Conservation (phyloP, 2,329 filamentous ascomycete genomes). For the Chrysoporthe austroafricana region DNA sequence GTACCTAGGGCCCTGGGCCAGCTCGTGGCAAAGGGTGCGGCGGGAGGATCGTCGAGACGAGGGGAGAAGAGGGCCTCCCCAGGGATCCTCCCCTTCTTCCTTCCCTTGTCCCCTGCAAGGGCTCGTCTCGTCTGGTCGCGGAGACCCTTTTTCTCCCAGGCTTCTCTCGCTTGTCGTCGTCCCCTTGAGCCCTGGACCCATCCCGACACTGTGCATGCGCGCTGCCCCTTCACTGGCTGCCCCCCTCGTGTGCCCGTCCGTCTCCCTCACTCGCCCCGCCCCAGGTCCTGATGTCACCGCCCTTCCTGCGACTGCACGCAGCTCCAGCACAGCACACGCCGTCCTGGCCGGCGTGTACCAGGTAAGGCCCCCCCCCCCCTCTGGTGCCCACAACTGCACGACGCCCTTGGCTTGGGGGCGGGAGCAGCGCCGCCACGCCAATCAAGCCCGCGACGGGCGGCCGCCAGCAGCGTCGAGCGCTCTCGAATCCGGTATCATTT, state of each 20-base stretch:
- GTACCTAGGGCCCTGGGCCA: not conserved
- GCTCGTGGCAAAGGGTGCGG: not conserved
- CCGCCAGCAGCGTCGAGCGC: not conserved
- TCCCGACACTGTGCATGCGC: conserved; percentile 1
- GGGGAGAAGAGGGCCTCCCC: too few relatives aligned
- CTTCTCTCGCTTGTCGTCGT: not conserved
- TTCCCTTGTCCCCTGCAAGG: conserved; percentile 4
- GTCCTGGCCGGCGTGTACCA: too few relatives aligned
- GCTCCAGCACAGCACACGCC: too few relatives aligned
- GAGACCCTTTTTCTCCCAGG: not conserved
- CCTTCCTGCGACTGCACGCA: not conserved
- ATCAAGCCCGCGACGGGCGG: not conserved
- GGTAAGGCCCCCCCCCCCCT: too few relatives aligned
- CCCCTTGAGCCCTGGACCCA: not conserved
- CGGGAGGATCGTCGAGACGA: conserved; percentile 1
- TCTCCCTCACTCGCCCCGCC: not conserved
- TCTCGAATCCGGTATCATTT: not conserved
- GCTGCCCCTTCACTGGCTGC: not conserved
- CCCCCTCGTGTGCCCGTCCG: not conserved
- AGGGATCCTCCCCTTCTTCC: not conserved
- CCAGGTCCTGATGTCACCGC: conserved; percentile 2
- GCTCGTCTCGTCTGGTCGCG: not conserved
- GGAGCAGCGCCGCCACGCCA: not conserved
- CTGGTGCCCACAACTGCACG: too few relatives aligned
- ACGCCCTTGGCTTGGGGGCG: not conserved